Evolutionary conservation across 2,329 filamentous ascomycete genomes (phyloP).

Genomic region (Didymosphaeria variabile): DNA sequence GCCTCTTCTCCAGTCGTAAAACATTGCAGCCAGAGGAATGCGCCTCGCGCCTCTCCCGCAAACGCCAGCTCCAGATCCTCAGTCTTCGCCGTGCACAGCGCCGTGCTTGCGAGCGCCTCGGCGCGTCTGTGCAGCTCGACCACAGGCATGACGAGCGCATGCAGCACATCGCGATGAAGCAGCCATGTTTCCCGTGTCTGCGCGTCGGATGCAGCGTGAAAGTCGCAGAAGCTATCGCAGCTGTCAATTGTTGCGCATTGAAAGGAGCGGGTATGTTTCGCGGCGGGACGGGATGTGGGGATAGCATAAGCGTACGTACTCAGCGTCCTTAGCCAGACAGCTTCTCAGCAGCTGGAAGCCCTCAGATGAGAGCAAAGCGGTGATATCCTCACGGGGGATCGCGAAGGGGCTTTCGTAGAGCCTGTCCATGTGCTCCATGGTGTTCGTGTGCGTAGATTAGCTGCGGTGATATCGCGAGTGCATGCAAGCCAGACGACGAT

Average conservation of each 20-base stretch:
- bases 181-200: slow-evolving; percentile 54
- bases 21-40: slow-evolving; percentile 68
- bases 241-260: neutral
- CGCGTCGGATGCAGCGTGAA: slow-evolving; percentile 47
- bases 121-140: slow-evolving; percentile 65
- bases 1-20: slow-evolving; percentile 63
- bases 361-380: slow-evolving; percentile 49
- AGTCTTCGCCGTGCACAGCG: slow-evolving; percentile 57
- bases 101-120: slow-evolving; percentile 60
- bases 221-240: slow-evolving; percentile 53
- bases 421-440: slow-evolving; percentile 20
- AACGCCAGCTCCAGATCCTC: slow-evolving; percentile 67
- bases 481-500: slow-evolving; percentile 1
- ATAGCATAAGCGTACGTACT: slow-evolving; percentile 49
- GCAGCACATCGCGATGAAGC: slow-evolving; percentile 67
- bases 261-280: neutral
- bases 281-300: slow-evolving; percentile 2
- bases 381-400: slow-evolving; percentile 54
- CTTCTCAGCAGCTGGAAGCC: slow-evolving; percentile 56
- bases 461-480: neutral
- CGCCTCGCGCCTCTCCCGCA: slow-evolving; percentile 63
- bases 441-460: slow-evolving; percentile 7
- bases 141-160: slow-evolving; percentile 66
- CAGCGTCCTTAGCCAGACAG: slow-evolving; percentile 52
- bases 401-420: slow-evolving; percentile 51